phyloP scores from a whole-genome alignment of 306 rosid species.

The Begonia fuchsioides region DNA sequence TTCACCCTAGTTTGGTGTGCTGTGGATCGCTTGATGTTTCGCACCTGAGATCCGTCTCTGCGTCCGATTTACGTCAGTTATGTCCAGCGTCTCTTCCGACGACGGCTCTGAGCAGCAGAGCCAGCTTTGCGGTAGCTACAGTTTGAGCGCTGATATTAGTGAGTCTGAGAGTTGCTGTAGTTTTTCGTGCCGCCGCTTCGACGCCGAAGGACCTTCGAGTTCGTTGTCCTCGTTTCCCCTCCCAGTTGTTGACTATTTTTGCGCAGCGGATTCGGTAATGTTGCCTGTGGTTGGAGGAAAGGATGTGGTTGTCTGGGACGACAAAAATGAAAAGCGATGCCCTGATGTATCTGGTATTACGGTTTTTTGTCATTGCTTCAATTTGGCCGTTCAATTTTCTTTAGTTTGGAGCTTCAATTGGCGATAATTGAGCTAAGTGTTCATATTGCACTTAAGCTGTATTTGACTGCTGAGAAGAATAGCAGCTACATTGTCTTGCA shows the following conservation, averaged over 20 bases:
- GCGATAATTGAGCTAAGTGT: too few relatives aligned
- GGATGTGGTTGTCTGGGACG: slow-evolving; percentile 61
- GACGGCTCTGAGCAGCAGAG: slow-evolving; percentile 62
- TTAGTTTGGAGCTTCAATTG: too few relatives aligned
- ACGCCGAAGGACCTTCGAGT: slow-evolving; percentile 61
- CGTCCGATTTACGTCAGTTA: slow-evolving; percentile 20
- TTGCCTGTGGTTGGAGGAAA: slow-evolving; percentile 61
- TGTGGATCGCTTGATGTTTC: too few relatives aligned
- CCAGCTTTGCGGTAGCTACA: slow-evolving; percentile 78
- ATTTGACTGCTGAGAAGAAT: too few relatives aligned
- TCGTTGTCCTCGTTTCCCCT: slow-evolving; percentile 59
- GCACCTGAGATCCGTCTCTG: slow-evolving; percentile 11
- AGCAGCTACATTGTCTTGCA: too few relatives aligned
- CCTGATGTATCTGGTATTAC: slow-evolving; percentile 51
- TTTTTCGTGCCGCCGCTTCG: slow-evolving; percentile 60
- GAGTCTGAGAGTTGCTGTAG: slow-evolving; percentile 86
- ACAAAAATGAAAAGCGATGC: slow-evolving; percentile 33
- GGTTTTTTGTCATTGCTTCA: too few relatives aligned
- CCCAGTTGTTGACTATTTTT: slow-evolving; percentile 22
- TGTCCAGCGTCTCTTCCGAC: slow-evolving; percentile 66
- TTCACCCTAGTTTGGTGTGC: too few relatives aligned
- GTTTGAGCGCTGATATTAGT: slow-evolving; percentile 80
- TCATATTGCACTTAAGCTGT: too few relatives aligned
- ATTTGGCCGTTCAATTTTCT: too few relatives aligned
- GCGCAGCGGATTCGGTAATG: slow-evolving; percentile 38